Base-by-base conservation (phyloP, 2,329 filamentous ascomycete genomes). In the Zymoseptoria ardabiliae region DNA sequence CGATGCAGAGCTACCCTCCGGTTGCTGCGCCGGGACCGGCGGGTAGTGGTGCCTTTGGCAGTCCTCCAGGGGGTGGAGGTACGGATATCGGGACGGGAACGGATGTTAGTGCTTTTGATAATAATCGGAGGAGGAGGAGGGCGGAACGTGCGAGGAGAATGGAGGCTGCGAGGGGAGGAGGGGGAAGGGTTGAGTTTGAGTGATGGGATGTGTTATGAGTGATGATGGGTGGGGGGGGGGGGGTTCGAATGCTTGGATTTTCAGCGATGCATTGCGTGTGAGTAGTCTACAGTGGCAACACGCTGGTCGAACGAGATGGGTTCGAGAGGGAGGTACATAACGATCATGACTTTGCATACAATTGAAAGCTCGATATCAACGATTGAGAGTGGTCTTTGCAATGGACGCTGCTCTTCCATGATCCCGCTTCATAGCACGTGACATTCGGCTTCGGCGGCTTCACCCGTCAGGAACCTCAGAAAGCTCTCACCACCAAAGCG, bases 41-140 rank as follows among this genome's bases (percentile, higher is more conserved):
- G 7, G 62, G 71, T 41, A 70, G 63, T 49, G 65, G 66, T 48
- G 62, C 61, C 1, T 60, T 66, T 9, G 68, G 63, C 9, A 70
- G 70, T 55, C n/a, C 22, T 45, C 55, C 9, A 77, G 77, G 63
- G 77, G 77, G 63, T 73, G 76, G 35, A 22, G 67, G 65, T 2
- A 70, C 68, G 73, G 69, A 69, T 57, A 63, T 69, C 74, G 72
- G 69, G 3, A 73, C 71, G 11, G 72, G 71, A 10, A 75, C 73
- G 45, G 73, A 74, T 60, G 65, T 74, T 9, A 74, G 72, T 64
- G 68, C 80, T 58, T 83, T 82, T 65, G 81, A 80, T 1, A 81
- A 77, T 60, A 83, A 83, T 65, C 75, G 81, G 53, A 71, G 79
- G 58, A 72, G 81, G 60, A 73, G 81, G 67, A 74, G 81, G 56